These are phyloP conservation scores for Rhodotorula sp. DNA, from an alignment of 1,284 basidiomycete species.

Conservation along the genomic window DNA sequence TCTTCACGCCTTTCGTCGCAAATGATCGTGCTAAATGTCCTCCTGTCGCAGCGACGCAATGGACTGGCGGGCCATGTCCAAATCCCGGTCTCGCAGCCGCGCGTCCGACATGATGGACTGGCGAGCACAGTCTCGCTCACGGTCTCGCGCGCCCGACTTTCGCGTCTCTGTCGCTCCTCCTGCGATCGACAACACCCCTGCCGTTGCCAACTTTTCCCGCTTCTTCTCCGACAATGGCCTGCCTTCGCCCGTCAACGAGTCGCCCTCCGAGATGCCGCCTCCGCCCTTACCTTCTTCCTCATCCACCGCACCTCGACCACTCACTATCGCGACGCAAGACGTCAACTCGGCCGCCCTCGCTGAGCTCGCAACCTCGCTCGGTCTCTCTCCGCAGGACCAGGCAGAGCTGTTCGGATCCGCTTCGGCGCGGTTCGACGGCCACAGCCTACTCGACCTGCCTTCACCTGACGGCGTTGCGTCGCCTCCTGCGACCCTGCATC, in stretches of 20 bases:
- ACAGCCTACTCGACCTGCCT: conserved; percentile 23
- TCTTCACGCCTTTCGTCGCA: conserved; percentile 2
- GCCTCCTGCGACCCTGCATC: not conserved
- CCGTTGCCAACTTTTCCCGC: conserved; percentile 35
- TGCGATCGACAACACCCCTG: conserved; percentile 25
- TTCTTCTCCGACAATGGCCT: conserved; percentile 32
- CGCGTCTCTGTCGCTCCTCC: conserved; percentile 33
- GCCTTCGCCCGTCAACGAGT: conserved; percentile 1
- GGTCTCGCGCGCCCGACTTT: conserved; percentile 42
- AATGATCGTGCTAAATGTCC: conserved; percentile 1
- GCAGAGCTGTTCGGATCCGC: conserved; percentile 27
- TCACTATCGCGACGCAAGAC: conserved; percentile 1
- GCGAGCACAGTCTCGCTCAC: conserved; percentile 52
- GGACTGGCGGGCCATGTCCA: conserved; percentile 91
- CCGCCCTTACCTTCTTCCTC: conserved; percentile 3
- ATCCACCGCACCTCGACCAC: not conserved
- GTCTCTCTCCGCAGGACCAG: conserved; percentile 30
- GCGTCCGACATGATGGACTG: conserved; percentile 51
- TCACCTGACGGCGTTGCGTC: conserved; percentile 14
- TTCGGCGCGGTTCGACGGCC: conserved; percentile 18
- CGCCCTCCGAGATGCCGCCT: conserved; percentile 11
- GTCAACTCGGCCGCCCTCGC: conserved; percentile 17
- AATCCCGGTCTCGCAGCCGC: conserved; percentile 73
- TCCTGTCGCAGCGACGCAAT: conserved; percentile 57
- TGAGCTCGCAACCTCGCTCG: conserved; percentile 32